Evolutionary conservation across 495 filamentous ascomycete genomes (phyloP), one percentile per base, ranked within the genome.

Genomic region (Bombardia bombarda): DNA sequence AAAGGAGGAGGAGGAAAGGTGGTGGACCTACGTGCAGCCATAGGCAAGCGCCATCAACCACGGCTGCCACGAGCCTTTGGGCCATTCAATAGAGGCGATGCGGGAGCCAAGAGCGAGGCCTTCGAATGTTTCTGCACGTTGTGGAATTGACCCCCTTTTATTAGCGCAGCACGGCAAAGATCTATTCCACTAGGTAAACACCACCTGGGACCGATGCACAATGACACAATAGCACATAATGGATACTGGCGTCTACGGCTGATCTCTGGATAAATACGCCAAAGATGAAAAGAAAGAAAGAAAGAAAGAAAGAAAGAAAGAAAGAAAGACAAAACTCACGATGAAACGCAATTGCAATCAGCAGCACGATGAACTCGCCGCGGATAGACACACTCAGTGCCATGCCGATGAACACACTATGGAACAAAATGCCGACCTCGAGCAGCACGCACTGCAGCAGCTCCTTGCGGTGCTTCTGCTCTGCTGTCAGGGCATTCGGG

Each of bases 11-110:
- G n/a, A n/a, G n/a, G n/a, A n/a, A n/a, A n/a, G n/a, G n/a, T n/a
- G n/a, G n/a, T 19, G 34, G 34, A 38, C 55, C 42, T 58, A 58
- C 45, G 57, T 61, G 52, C 57, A 83, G n/a, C 90, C 90, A 53
- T 93, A 96, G 0, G 90, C 87, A 5, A 90, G 66, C 9, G 82
- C 85, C 90, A 96, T 96, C 13, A 93, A 70, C 88, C 88, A 96
- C 6, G 90, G 90, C 70, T 61, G 75, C 62, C 56, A 61, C 38
- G 46, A 68, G 25, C 66, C 58, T 22, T 65, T 61, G 12, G 77
- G 70, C 50, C 74, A 81, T 1, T 70, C 52, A 14, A 86, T 68
- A 2, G 73, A 66, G 6, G 83, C 80, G 40, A 87, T 87, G 13
- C 83, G 73, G 9, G 77, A 76, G n/a, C 83, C 83, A 1, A 87